These are phyloP conservation scores for Aspergillus egyptiacus DNA, from an alignment of 495 filamentous ascomycete genomes.

Conservation along the genomic window DNA sequence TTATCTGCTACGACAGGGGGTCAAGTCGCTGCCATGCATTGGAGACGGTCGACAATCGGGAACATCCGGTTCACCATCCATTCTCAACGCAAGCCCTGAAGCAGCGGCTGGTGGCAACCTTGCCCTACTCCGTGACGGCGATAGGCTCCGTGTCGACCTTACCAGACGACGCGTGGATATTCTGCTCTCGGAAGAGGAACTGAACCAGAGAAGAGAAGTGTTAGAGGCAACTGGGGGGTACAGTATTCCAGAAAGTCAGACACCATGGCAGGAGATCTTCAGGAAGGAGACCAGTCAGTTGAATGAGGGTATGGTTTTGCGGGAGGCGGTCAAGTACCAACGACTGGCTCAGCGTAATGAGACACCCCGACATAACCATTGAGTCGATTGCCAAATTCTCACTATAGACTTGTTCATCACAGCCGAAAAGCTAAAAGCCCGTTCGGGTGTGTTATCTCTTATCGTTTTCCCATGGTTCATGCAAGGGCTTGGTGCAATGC, in stretches of 20 bases:
- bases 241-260: slow-evolving; percentile 33
- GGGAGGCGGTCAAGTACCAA: slow-evolving; percentile 46
- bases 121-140: slow-evolving; percentile 48
- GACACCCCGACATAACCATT: slow-evolving; percentile 49
- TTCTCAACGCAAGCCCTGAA: slow-evolving; percentile 53
- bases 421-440: no score
- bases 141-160: slow-evolving; percentile 51
- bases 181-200: slow-evolving; percentile 51
- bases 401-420: no score
- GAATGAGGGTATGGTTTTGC: slow-evolving; percentile 49
- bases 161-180: slow-evolving; percentile 49
- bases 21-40: slow-evolving; percentile 49
- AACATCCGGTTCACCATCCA: slow-evolving; percentile 50
- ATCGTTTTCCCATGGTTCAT: slow-evolving; percentile 3
- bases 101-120: slow-evolving; percentile 57
- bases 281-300: slow-evolving; percentile 45
- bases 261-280: slow-evolving; percentile 50
- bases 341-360: slow-evolving; percentile 43
- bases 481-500: not conserved
- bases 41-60: slow-evolving; percentile 52
- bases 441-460: no score
- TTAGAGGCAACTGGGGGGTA: slow-evolving; percentile 32
- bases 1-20: slow-evolving; percentile 39
- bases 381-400: slow-evolving; percentile 11
- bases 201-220: slow-evolving; percentile 56